Base-by-base conservation (phyloP, 305 asterid genomes). In the Nicotiana rustica region DNA sequence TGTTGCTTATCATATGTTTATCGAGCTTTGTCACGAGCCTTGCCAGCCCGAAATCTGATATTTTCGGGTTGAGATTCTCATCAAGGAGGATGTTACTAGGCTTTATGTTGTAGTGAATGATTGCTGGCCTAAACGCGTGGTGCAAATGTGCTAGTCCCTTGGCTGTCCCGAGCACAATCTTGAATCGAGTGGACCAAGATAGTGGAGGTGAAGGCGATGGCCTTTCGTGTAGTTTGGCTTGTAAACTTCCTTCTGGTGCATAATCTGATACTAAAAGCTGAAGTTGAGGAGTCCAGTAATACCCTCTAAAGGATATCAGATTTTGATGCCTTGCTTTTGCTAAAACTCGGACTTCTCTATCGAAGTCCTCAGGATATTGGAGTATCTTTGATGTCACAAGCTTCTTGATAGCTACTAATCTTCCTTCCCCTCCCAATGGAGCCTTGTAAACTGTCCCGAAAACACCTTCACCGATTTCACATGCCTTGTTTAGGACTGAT, bases 101-200 rank as follows among this genome's bases (percentile, higher is more conserved):
- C 88, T 94, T 96, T 12, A 94, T 17, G 85, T 91, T 90, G 94
- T 93, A 93, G 88, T 96, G 99, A 10, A 94, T 86, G 87, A 96
- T 94, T 0, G 98, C 94, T 1, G 98, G 97, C 25, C 90, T 92
- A 64, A 90, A 89, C 0, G 97, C 88, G 19, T 96, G 98, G 81
- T 94, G 99, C 93, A 96, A 84, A 47, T 94, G 89, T 13, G 99
- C 91, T 0, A 96, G 92, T 56, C 98, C 99, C 89, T 90, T 93
- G 8, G 98, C 98, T 1, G 97, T 91, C 41, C 98, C 99, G 2
- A 90, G 41, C 60, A 93, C 84, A 9, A 96, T 89, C 71, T 88
- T 91, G 91, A 94, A 90, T 88, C 99, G 79, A 25, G 85, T 83
- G 4, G 93, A 77, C 99, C 99, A 96, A 0, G 90, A 77, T 4